Evolutionary conservation across 768 basidiomycete species (phyloP), one percentile per base, ranked within the genome.

Genomic region (Panaeolus papilionaceus): DNA sequence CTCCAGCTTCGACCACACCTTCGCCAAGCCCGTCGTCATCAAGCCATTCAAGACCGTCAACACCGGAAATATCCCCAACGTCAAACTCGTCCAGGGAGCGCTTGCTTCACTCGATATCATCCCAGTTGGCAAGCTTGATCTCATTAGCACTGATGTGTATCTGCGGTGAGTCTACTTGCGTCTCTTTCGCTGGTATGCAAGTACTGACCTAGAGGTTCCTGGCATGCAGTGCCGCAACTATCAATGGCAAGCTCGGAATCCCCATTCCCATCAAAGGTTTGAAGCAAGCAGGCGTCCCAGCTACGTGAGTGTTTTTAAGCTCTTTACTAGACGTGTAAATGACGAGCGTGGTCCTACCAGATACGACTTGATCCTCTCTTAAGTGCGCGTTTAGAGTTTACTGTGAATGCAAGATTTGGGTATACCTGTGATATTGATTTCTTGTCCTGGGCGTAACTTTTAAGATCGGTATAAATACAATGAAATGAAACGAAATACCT

Each of bases 1-100:
- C 71, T 87, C 90, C 20, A 80, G 81, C 40, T 91, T 91, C 74
- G 82, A 85, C 70, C 84, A 88, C 67, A 78, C 80, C 4, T 91
- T 90, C 79, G 71, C 79, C 64, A 78, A 71, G 45, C 86, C 86
- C 58, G 76, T 88, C 44, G 77, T 86, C 16, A 83, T 89, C 2
- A 80, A 83, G 5, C 78, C 82, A 49, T 71, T 79, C 14, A 75
- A 83, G 61, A 83, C 81, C 0, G 84, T 82, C 44, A 89, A 89
- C 75, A 87, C 86, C n/a, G 89, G 89, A 4, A 79, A 72, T 14
- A 83, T 90, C 66, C 72, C 76, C 10, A 80, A 89, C 58, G 89
- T 91, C 18, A 63, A 83, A 26, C 82, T 91, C 23, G 80, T 82
- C 0, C 75, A 88, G 71, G 89, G 89, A 20, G 83, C 82, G 2